Evolutionary conservation across 1,284 basidiomycete genomes (phyloP), one percentile per base, ranked within the genome.

Genomic region (Ustilago xerochloae): DNA sequence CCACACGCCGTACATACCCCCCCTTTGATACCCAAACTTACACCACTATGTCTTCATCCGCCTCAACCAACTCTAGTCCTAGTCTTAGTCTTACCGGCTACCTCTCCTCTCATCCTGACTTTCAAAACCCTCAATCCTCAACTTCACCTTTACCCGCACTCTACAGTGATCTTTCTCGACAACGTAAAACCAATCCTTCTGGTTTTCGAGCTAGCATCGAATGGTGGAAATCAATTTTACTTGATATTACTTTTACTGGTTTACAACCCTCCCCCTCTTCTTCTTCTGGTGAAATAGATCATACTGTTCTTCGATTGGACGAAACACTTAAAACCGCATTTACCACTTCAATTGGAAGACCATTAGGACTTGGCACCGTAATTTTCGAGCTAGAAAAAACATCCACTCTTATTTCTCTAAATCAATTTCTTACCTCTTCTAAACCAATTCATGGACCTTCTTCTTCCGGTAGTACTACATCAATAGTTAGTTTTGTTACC

Each of bases 91-190:
- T 64, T 26, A 26, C 51, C 9, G 32, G 50, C 20, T 80, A 75
- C 52, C 49, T 81, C 24, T 35, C 64, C 15, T 20, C 12, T 7
- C 71, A 71, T 30, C 50, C 63, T 2, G 63, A 65, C 20, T 75
- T 79, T 41, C 22, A 28, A 22, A 50, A 68, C 35, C 36, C 75
- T 1, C 36, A 22, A 26, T 70, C 68, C 2, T 36, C 62, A 12
- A 47, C 55, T 15, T 81, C 67, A 3, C 71, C 73, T 10, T 87
- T 97, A 0, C 90, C 91, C 74, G 90, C 93, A 0, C 87, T 97
- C 15, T 97, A 95, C 85, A 91, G 94, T 3, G 93, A 95, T 80
- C 90, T 96, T 58, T 90, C 92, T 0, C 87, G 90, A 7, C 93
- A 95, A 85, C 92, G 91, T 75, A 86, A 89, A 30, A 91, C 93